Evolutionary conservation across 163 green algal species (phyloP), one percentile per base, ranked within the genome.

Genomic region (Chlamydomonas reinhardtii): DNA sequence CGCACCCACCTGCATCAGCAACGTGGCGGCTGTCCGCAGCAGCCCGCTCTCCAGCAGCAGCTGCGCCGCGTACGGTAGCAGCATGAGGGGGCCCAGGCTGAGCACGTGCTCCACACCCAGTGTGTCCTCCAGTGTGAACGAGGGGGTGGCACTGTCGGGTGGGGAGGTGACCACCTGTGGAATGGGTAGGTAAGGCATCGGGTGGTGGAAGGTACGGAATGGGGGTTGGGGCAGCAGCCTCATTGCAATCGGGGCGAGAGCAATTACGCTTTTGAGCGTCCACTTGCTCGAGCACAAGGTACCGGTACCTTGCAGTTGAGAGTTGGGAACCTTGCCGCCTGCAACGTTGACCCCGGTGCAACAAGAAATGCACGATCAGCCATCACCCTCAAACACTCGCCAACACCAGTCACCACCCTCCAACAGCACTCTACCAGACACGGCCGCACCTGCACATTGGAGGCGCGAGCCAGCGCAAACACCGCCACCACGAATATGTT

Each of bases 401-500:
- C n/a, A n/a, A n/a, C n/a, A n/a, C n/a, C n/a, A n/a, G n/a, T n/a
- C n/a, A n/a, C n/a, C n/a, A n/a, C n/a, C n/a, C n/a, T n/a, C n/a
- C n/a, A n/a, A n/a, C n/a, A n/a, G n/a, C n/a, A n/a, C n/a, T n/a
- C n/a, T n/a, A n/a, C n/a, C n/a, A n/a, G n/a, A n/a, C n/a, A n/a
- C n/a, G n/a, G n/a, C n/a, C 74, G 8, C 43, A 76, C 77, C 77
- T 76, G 66, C 31, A 76, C 77, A 4, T 20, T 68, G n/a, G 43
- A 68, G 6, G 65, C 77, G 15, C 68, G 22, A 0, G 80, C 80
- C 52, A 96, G 86, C 24, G 91, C 89, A 27, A 96, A 86, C 69
- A 96, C 52, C 48, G 91, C 82, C n/a, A 95, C 68, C 52, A 94
- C 84, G 90, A 92, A 96, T 70, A 94, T 90, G 84, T 93, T 92